phyloP scores from a whole-genome alignment of 2,329 filamentous ascomycete species.

The Scleromitrula shiraiana region DNA sequence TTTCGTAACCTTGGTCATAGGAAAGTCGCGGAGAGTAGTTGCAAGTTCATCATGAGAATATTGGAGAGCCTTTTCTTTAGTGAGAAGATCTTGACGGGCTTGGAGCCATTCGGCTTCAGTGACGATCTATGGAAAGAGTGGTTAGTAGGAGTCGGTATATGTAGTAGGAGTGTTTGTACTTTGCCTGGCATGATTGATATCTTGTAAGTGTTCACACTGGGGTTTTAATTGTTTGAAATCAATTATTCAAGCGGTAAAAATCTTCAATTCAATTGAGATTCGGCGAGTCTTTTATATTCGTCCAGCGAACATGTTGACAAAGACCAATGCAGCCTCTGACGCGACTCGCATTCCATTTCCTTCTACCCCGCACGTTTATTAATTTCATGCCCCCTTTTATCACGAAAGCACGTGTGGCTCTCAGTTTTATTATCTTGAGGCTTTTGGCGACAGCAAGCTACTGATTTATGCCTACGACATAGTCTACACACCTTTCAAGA shows the following conservation, averaged over 20 bases:
- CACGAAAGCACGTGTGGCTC: not conserved
- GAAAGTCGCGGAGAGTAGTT: constrained; percentile 31
- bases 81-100: constrained; percentile 30
- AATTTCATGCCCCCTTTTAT: not conserved
- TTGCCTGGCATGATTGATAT: not conserved
- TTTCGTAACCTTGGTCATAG: constrained; percentile 34
- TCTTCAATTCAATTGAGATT: too few species aligned
- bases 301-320: not conserved
- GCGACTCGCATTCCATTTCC: not conserved
- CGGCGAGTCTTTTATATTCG: not conserved
- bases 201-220: not conserved
- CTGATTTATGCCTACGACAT: not conserved
- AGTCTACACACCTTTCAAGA: not conserved
- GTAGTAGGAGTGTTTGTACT: not conserved
- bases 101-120: constrained; percentile 31
- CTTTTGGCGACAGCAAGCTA: not conserved
- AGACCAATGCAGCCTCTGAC: not conserved
- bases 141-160: not conserved
- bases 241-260: too few species aligned
- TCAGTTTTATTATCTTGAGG: not conserved
- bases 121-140: constrained; percentile 23
- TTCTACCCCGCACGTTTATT: not conserved
- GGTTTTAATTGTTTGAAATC: too few species aligned
- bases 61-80: constrained; percentile 31
- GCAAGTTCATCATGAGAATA: constrained; percentile 27